phyloP scores from a whole-genome alignment of 495 filamentous ascomycete species.

The Podospora sp. region DNA sequence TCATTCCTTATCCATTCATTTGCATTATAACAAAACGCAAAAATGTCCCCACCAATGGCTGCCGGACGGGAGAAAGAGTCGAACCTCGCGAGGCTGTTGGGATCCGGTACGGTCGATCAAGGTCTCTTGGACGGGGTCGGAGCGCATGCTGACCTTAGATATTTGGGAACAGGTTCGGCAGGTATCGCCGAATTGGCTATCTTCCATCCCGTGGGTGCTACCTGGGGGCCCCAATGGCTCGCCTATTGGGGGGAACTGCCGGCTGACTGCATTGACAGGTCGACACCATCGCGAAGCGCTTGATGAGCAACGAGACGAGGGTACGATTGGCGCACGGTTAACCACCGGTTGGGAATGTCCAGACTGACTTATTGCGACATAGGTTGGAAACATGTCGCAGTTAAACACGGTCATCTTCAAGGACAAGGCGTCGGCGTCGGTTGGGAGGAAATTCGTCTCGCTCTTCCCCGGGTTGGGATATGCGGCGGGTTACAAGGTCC shows the following conservation, averaged over 20 bases:
- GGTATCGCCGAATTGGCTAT: slow-evolving; percentile 95
- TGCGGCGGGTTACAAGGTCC: slow-evolving; percentile 92
- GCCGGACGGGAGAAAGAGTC: slow-evolving; percentile 81
- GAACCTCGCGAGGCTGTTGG: slow-evolving; percentile 79
- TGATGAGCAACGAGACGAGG: slow-evolving; percentile 96
- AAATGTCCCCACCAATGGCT: slow-evolving; percentile 54
- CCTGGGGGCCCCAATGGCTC: slow-evolving; percentile 21
- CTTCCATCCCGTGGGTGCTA: slow-evolving; percentile 82
- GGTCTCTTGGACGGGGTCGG: not conserved
- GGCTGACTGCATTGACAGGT: slow-evolving; percentile 60
- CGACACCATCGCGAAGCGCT: slow-evolving; percentile 95
- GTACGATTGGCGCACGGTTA: slow-evolving; percentile 41
- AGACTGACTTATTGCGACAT: slow-evolving; percentile 3
- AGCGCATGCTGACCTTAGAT: not conserved
- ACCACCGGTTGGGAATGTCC: slow-evolving; percentile 24
- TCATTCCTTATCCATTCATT: slow-evolving; percentile 9
- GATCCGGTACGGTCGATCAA: slow-evolving; percentile 69
- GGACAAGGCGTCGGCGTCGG: slow-evolving; percentile 73
- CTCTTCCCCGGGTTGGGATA: slow-evolving; percentile 97
- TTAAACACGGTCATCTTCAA: slow-evolving; percentile 93
- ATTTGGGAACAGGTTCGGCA: slow-evolving; percentile 66
- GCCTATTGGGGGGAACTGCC: not conserved
- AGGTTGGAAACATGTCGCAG: slow-evolving; percentile 63
- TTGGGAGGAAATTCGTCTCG: slow-evolving; percentile 82
- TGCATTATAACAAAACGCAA: slow-evolving; percentile 19